Percentiles rank a stretch among this genome's conserved stretches.
These are phyloP conservation scores for Aspergillus bombycis DNA, from an alignment of 2,329 filamentous ascomycete genomes.

Conservation along the genomic window DNA sequence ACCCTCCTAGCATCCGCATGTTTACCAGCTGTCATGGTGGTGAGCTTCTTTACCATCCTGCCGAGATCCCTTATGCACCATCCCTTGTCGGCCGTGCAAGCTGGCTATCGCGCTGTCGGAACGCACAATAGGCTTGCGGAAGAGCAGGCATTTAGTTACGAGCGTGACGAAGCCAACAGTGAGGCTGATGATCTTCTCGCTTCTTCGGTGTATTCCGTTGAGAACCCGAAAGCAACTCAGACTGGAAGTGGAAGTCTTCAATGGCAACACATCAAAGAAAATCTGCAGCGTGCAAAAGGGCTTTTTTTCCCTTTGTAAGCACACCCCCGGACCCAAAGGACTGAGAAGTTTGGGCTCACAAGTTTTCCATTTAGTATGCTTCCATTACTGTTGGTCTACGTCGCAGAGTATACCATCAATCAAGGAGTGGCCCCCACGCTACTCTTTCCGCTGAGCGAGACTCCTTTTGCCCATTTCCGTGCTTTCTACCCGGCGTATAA, in stretches of 20 bases:
- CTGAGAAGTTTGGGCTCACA: constrained; percentile 15
- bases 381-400: constrained; percentile 86
- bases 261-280: constrained; percentile 49
- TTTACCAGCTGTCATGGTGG: constrained; percentile 76
- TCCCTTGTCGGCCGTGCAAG: constrained; percentile 46
- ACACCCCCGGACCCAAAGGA: neutral
- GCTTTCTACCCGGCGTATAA: constrained; percentile 94
- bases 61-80: constrained; percentile 67
- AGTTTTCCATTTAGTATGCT: constrained; percentile 65
- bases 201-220: constrained; percentile 19
- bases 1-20: constrained; percentile 79
- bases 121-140: constrained; percentile 45
- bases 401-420: constrained; percentile 97
- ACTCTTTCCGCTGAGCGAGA: constrained; percentile 75
- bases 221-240: constrained; percentile 24
- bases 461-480: constrained; percentile 79
- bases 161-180: constrained; percentile 21
- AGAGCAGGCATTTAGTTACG: constrained; percentile 33
- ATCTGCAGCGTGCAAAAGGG: constrained; percentile 66
- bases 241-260: constrained; percentile 16
- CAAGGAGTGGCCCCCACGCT: constrained; percentile 89
- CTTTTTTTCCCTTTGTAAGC: constrained; percentile 73
- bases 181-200: constrained; percentile 37
- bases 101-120: constrained; percentile 59
- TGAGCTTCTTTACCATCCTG: constrained; percentile 82